These are phyloP conservation scores for Solanum etuberosum DNA, from an alignment of 257 asterid species.

Conservation along the genomic window DNA sequence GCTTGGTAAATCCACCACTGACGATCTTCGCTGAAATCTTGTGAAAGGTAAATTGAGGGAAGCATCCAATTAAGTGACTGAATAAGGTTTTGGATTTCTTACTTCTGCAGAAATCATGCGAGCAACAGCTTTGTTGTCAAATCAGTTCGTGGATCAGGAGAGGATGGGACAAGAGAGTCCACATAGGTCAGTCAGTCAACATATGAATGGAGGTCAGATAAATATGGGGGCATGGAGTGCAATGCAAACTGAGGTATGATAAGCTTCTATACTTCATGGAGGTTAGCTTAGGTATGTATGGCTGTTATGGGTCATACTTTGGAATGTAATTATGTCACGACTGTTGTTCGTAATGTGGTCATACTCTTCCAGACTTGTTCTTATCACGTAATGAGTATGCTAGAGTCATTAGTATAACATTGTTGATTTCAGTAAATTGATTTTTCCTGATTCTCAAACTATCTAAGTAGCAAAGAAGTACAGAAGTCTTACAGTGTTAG, in stretches of 20 bases:
- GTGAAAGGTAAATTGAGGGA: neutral
- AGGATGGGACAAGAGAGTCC: constrained; percentile 44
- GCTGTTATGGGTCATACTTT: neutral
- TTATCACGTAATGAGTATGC: neutral
- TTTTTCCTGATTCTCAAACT: neutral
- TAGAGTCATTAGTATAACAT: neutral
- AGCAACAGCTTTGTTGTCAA: constrained; percentile 34
- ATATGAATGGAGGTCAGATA: constrained; percentile 42
- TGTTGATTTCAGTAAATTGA: neutral
- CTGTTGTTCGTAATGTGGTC: neutral
- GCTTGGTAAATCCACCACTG: neutral
- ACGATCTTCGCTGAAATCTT: neutral
- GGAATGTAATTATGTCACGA: neutral
- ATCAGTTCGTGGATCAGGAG: constrained; percentile 40
- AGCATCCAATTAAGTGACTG: neutral
- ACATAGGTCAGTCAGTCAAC: constrained; percentile 38
- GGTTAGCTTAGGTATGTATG: neutral
- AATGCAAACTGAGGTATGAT: constrained; percentile 49
- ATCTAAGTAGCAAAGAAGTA: neutral
- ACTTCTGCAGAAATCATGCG: constrained; percentile 49
- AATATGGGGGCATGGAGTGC: constrained; percentile 39
- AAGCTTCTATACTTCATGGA: neutral
- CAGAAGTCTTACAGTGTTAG: neutral
- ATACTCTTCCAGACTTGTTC: neutral
- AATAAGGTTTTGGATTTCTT: neutral